These are phyloP conservation scores for Yarrowia deformans DNA, from an alignment of 805 yeast species.

Conservation along the genomic window DNA sequence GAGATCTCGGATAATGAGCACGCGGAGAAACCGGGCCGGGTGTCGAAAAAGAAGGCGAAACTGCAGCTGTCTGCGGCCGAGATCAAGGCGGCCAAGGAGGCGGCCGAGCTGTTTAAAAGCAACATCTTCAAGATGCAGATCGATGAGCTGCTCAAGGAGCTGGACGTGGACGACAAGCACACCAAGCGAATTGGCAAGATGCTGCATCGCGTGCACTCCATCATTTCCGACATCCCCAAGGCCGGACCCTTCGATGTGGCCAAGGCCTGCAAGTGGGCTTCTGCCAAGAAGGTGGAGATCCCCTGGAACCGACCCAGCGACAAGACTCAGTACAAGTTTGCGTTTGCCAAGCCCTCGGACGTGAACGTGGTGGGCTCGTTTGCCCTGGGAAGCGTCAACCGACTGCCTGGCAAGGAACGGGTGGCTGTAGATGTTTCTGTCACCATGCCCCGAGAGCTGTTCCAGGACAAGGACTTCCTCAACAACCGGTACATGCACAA, in stretches of 20 bases:
- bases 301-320: conserved; percentile 83
- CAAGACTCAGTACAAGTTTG: conserved; percentile 72
- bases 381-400: conserved; percentile 82
- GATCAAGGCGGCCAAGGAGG: conserved; percentile 88
- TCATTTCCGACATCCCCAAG: conserved; percentile 70
- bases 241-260: conserved; percentile 58
- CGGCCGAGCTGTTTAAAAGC: conserved; percentile 92
- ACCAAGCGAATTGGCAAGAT: conserved; percentile 73
- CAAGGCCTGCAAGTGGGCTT: conserved; percentile 62
- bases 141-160: conserved; percentile 85
- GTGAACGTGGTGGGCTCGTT: conserved; percentile 87
- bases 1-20: conserved; percentile 40
- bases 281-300: conserved; percentile 60
- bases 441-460: conserved; percentile 74
- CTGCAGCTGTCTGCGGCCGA: conserved; percentile 66
- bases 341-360: conserved; percentile 71
- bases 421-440: conserved; percentile 78
- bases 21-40: conserved; percentile 40
- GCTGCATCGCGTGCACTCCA: conserved; percentile 72
- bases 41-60: conserved; percentile 42
- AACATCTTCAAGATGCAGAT: conserved; percentile 95
- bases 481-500: conserved; percentile 91
- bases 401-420: conserved; percentile 60
- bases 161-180: conserved; percentile 73
- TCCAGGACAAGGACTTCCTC: conserved; percentile 86